A percentile compares a stretch with the other conserved stretches of the same genome.
Conservation (phyloP, 768 basidiomycete genomes). For the Leccinum incarnatum region DNA sequence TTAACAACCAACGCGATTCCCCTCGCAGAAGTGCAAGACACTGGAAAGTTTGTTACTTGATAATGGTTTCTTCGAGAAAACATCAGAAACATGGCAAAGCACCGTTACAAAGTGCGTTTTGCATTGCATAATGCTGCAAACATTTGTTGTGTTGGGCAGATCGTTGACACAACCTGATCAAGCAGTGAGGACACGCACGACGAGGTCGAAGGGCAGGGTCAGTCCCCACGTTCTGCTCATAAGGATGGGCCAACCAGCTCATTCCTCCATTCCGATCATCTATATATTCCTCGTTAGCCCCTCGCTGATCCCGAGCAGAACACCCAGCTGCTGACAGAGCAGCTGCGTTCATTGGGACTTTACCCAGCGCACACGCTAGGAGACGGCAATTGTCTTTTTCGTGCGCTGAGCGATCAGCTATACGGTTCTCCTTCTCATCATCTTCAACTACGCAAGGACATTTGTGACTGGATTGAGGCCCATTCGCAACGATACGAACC, state of each 20-base stretch:
- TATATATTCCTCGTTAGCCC: constrained; percentile 28
- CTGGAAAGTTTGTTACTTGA: constrained; percentile 31
- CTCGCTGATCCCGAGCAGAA: constrained; percentile 61
- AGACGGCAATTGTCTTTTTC: constrained; percentile 93
- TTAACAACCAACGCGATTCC: constrained; percentile 37
- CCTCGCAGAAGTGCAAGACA: constrained; percentile 20
- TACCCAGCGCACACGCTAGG: constrained; percentile 87
- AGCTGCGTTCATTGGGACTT: constrained; percentile 74
- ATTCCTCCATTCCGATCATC: constrained; percentile 18
- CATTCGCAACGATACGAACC: constrained; percentile 75
- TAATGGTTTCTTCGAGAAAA: constrained; percentile 44
- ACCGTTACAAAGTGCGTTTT: constrained; percentile 40
- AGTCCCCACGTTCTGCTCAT: constrained; percentile 33
- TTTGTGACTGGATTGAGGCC: constrained; percentile 78
- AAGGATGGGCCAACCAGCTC: constrained; percentile 14
- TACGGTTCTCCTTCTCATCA: constrained; percentile 74
- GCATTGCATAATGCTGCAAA: constrained; percentile 25
- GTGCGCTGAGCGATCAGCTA: constrained; percentile 85
- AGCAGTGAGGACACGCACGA: constrained; percentile 55
- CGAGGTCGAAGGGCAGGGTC: constrained; percentile 58
- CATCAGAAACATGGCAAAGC: constrained; percentile 37
- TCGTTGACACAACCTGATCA: constrained; percentile 25
- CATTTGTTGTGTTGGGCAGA: constrained; percentile 22
- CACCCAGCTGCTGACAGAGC: constrained; percentile 62
- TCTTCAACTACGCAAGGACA: constrained; percentile 61